Evolutionary conservation across 2,329 filamentous ascomycete genomes (phyloP).

Genomic region (Zasmidium citrigriseum): DNA sequence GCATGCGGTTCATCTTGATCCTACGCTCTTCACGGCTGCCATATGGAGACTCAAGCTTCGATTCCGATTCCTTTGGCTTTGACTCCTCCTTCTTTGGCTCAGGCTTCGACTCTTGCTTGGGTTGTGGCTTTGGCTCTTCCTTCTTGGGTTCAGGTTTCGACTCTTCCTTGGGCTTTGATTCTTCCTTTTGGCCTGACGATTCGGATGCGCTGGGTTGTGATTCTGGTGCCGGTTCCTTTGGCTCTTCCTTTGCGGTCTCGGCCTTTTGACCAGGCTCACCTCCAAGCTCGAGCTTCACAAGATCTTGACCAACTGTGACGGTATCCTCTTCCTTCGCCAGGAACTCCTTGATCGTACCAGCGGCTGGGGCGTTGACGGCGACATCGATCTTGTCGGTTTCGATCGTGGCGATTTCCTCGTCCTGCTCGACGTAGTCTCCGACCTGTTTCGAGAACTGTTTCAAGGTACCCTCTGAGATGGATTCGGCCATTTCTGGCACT

Average conservation of each 20-base stretch:
- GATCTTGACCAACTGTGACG: constrained; percentile 88
- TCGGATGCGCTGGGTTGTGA: constrained; percentile 45
- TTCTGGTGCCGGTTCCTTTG: constrained; percentile 63
- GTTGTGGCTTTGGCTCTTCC: constrained; percentile 39
- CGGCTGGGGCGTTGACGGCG: constrained; percentile 88
- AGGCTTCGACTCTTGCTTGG: constrained; percentile 52
- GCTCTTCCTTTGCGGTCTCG: constrained; percentile 58
- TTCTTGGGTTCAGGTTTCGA: constrained; percentile 50
- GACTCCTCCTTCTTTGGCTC: constrained; percentile 42
- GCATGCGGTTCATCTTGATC: constrained; percentile 99
- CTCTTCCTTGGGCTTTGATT: constrained; percentile 40
- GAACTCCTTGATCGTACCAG: constrained; percentile 89
- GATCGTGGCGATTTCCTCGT: constrained; percentile 98
- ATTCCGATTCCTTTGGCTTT: constrained; percentile 42
- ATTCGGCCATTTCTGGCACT: constrained; percentile 97
- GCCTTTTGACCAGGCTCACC: constrained; percentile 59
- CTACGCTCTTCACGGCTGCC: constrained; percentile 85
- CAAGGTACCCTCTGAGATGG: constrained; percentile 93
- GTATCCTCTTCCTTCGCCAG: constrained; percentile 93
- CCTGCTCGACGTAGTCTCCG: constrained; percentile 90
- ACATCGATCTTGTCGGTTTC: constrained; percentile 99
- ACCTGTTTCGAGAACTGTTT: constrained; percentile 94
- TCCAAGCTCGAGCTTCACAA: constrained; percentile 82
- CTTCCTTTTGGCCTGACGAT: constrained; percentile 44
- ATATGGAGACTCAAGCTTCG: constrained; percentile 47